Evolutionary conservation across 2,329 filamentous ascomycete species (phyloP).

Genomic region (Ascochyta viciae-villosae): DNA sequence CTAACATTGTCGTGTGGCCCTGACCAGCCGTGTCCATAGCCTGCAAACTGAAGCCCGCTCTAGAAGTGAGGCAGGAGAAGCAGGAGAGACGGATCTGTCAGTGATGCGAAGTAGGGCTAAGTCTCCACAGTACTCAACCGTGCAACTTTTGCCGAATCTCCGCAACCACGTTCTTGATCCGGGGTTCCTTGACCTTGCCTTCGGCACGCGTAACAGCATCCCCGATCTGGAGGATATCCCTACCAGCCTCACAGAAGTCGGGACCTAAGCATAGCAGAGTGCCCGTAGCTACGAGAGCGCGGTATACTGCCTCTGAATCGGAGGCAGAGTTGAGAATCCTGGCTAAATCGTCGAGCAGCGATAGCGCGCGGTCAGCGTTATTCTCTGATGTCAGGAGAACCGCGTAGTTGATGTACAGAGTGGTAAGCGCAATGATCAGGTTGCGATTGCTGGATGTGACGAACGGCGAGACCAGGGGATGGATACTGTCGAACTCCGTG

Average conservation of each 20-base stretch:
- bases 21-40: not conserved
- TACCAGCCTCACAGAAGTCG: constrained; percentile 64
- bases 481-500: constrained; percentile 65
- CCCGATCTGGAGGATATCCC: constrained; percentile 63
- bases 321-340: constrained; percentile 69
- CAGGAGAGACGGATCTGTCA: not conserved
- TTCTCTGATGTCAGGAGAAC: constrained; percentile 68
- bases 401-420: constrained; percentile 83
- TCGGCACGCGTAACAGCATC: constrained; percentile 57
- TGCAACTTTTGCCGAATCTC: constrained; percentile 64
- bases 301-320: constrained; percentile 84
- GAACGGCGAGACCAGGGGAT: constrained; percentile 69
- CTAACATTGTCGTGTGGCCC: not conserved
- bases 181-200: constrained; percentile 63
- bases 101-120: not conserved
- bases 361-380: constrained; percentile 57
- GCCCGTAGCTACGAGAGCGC: constrained; percentile 81
- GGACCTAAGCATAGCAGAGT: constrained; percentile 72
- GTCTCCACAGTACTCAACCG: constrained; percentile 19
- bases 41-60: not conserved
- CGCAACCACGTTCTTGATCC: constrained; percentile 64
- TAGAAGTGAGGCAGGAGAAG: not conserved
- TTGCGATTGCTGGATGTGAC: constrained; percentile 71
- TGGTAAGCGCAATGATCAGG: constrained; percentile 80
- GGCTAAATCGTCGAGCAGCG: constrained; percentile 67